Evolutionary conservation across 176 grass and related monocot species (phyloP), one percentile per base, ranked within the genome.

Genomic region (Aegilops tauschii): DNA sequence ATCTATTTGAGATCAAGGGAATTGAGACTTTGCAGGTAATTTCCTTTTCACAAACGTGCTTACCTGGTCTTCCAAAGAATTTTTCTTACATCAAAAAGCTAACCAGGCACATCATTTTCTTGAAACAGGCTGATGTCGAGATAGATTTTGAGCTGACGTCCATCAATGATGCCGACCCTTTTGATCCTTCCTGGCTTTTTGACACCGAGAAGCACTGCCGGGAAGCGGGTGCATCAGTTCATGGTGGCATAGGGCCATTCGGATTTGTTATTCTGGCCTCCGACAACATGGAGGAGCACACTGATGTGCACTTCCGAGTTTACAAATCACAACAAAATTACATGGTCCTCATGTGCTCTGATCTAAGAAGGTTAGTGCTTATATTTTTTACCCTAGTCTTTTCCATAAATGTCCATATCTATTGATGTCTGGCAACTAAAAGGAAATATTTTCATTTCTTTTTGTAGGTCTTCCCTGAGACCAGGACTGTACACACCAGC

Each of bases 41-140:
- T 66, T 20, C 12, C 11, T 47, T 4, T 47, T 47, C 12, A 47
- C 11, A 13, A 45, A 45, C 11, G 11, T 4, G 11, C 11, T 45
- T 12, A 4, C 42, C 1, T 45, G 11, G 37, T n/a, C 7, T 35
- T 64, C 67, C 69, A 30, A 49, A 62, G 12, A 30, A 2, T 3
- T 9, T 10, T 10, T 69, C 17, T 58, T 65, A 54, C 20, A 39
- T 82, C 61, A 69, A 47, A 18, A 78, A 37, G 74, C 80, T 90
- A 63, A 86, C 72, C 11, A 29, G 47, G 31, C 68, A 61, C 76
- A 50, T 44, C 17, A 31, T 88, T 83, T 83, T 77, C 56, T 71
- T 77, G 12, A 44, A 80, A 88, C 85, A 97, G 93, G 93, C 87
- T 56, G 95, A 98, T 70, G 80, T 98, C 20, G 95, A 98, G 65